phyloP scores from a whole-genome alignment of 495 filamentous ascomycete species.

The Annulohypoxylon maeteangense region DNA sequence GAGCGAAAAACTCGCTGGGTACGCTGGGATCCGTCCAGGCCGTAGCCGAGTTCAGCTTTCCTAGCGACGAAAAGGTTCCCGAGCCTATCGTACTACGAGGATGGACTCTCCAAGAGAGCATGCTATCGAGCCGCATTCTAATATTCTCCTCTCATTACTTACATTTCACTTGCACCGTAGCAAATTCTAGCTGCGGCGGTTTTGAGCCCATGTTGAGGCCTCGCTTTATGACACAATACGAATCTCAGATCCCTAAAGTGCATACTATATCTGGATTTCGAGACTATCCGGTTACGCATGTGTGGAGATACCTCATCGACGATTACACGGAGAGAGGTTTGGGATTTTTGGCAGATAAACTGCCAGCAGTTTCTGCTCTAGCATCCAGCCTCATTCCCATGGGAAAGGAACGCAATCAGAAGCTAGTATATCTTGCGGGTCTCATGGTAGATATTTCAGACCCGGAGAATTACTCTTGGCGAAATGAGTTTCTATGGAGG shows the following conservation, averaged over 20 bases:
- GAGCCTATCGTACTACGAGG: slow-evolving; percentile 36
- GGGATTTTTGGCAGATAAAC: slow-evolving; percentile 29
- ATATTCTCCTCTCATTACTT: slow-evolving; percentile 36
- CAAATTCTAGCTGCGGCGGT: slow-evolving; percentile 33
- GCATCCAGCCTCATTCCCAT: slow-evolving; percentile 26
- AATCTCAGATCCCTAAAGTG: slow-evolving; percentile 23
- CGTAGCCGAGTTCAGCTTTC: slow-evolving; percentile 11
- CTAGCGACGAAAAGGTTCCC: slow-evolving; percentile 4
- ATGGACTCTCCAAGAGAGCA: slow-evolving; percentile 44
- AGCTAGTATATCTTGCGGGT: slow-evolving; percentile 34
- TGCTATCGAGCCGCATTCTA: slow-evolving; percentile 40
- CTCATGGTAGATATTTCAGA: slow-evolving; percentile 24
- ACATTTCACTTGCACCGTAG: slow-evolving; percentile 30
- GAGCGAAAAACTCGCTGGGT: slow-evolving; percentile 12
- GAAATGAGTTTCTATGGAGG: slow-evolving; percentile 30
- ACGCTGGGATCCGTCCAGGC: slow-evolving; percentile 18
- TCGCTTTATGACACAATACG: slow-evolving; percentile 20
- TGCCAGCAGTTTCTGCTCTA: slow-evolving; percentile 36
- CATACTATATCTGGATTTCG: slow-evolving; percentile 27
- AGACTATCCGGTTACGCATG: slow-evolving; percentile 7
- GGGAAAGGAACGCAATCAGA: slow-evolving; percentile 24
- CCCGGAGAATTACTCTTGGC: slow-evolving; percentile 16
- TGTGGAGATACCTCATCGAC: slow-evolving; percentile 25
- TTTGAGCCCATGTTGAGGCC: slow-evolving; percentile 12
- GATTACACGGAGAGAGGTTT: slow-evolving; percentile 27